Conservation (phyloP, 495 filamentous ascomycete genomes). For the Aspergillus nidulans region DNA sequence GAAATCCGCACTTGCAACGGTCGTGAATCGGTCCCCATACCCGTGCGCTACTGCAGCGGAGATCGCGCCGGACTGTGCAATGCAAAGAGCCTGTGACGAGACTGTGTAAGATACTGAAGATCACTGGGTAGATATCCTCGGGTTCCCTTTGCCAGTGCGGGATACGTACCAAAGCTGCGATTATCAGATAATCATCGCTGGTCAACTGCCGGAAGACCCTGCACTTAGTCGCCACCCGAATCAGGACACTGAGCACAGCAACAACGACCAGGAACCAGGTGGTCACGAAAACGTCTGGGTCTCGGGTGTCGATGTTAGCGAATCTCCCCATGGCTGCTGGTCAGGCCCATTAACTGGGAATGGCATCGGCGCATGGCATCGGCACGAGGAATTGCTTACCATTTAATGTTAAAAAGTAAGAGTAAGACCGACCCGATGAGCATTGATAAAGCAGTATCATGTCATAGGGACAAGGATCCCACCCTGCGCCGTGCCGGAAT, state of each 20-base stretch:
- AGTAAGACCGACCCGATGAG: too few relatives aligned
- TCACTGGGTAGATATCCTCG: too few relatives aligned
- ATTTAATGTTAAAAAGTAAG: too few relatives aligned
- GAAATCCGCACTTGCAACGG: conserved; percentile 13
- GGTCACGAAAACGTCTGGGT: conserved; percentile 26
- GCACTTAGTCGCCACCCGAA: conserved; percentile 25
- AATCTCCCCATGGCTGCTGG: conserved; percentile 12
- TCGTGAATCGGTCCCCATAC: conserved; percentile 23
- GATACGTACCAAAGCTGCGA: conserved; percentile 16
- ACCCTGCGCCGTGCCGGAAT: too few relatives aligned
- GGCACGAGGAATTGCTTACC: too few relatives aligned
- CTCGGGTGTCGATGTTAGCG: conserved; percentile 12
- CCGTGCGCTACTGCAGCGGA: conserved; percentile 26
- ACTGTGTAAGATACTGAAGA: background rate
- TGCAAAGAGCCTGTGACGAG: conserved; percentile 16
- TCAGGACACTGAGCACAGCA: conserved; percentile 19
- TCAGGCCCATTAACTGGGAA: too few relatives aligned
- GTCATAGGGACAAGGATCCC: too few relatives aligned
- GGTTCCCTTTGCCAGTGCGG: too few relatives aligned
- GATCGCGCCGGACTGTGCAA: conserved; percentile 19
- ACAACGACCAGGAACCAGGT: conserved; percentile 23
- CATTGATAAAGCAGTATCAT: too few relatives aligned
- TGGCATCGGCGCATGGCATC: too few relatives aligned
- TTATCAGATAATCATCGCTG: conserved; percentile 17
- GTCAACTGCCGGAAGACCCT: conserved; percentile 19